Base-by-base conservation (phyloP, 495 filamentous ascomycete genomes). In the Daldinia bambusicola region DNA sequence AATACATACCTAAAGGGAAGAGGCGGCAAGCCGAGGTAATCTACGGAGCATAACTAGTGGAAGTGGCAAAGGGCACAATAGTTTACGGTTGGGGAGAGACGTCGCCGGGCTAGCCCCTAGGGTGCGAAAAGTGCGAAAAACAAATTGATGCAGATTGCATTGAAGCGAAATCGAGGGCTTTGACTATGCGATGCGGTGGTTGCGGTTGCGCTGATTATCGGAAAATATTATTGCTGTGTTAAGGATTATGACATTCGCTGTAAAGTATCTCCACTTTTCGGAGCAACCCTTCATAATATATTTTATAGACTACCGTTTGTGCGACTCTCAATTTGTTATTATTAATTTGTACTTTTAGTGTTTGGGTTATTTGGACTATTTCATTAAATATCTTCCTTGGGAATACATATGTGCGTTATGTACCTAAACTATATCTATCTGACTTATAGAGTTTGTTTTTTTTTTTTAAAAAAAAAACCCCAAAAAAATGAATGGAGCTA, bases 111-210 rank as follows among this genome's bases (percentile, higher is more conserved):
- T n/a, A 16, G 36, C 38, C 31, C 32, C 40, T 41, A 63, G 64
- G 48, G 3, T 26, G 26, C 26, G 22, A 32, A 67, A 56, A n/a
- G n/a, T n/a, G n/a, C n/a, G n/a, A n/a, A n/a, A n/a, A n/a, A n/a
- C n/a, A n/a, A 56, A 56, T 51, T 51, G 56, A 48, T 63, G 61
- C 66, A 73, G 66, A 73, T 56, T 73, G 70, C 69, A 59, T 57
- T 61, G 18, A 63, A 63, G 53, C 53, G 36, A 69, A 69, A 66
- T 68, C 20, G n/a, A 59, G 56, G 56, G 34, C 26, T 26, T 55
- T 31, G 26, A 2, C 41, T 51, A 61, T 20, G 34, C 31, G 52
- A 16, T 51, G n/a, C n/a, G n/a, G n/a, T n/a, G n/a, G n/a, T n/a
- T n/a, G n/a, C n/a, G 41, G 45, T 45, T 26, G 26, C 26, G 55